Percentiles rank a stretch among this genome's conserved stretches.
Conservation (phyloP, 169 alveolate species). For the Sarcocystis neurona region DNA sequence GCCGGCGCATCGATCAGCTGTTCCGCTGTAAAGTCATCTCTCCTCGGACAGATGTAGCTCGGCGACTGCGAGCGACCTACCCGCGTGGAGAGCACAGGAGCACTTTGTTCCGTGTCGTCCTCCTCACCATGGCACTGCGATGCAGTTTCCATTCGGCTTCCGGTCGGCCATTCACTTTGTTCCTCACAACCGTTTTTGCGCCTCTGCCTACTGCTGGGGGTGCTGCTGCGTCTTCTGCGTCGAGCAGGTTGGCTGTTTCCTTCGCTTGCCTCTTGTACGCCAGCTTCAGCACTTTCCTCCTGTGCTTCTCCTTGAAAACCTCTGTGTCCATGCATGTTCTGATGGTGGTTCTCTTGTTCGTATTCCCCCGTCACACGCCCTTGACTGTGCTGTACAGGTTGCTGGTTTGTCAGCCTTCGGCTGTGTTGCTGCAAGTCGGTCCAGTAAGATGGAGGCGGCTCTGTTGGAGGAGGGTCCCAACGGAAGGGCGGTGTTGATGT, state of each 20-base stretch:
- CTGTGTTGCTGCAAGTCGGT: not conserved
- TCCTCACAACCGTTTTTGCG: not conserved
- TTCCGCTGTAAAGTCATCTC: not conserved
- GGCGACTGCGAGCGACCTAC: slow-evolving; percentile 2
- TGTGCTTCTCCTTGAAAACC: not conserved
- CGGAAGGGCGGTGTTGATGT: not conserved
- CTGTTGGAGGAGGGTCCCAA: not conserved
- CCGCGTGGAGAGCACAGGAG: not conserved
- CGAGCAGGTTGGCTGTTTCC: too few species aligned
- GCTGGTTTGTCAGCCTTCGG: not conserved
- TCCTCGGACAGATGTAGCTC: not conserved
- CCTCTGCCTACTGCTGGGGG: too few species aligned
- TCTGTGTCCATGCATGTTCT: not conserved
- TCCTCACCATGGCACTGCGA: not conserved
- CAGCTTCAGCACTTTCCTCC: too few species aligned
- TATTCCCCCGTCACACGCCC: not conserved
- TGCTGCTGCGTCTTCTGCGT: too few species aligned
- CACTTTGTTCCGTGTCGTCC: too few species aligned
- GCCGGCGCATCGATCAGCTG: slow-evolving; percentile 15
- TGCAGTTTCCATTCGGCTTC: not conserved
- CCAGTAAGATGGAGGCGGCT: not conserved
- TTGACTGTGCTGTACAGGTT: not conserved
- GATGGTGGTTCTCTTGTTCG: not conserved
- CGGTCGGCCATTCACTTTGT: not conserved
- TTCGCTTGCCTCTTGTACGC: too few species aligned